Conservation (phyloP, 2,329 filamentous ascomycete genomes). For the Botrytis byssoidea region DNA sequence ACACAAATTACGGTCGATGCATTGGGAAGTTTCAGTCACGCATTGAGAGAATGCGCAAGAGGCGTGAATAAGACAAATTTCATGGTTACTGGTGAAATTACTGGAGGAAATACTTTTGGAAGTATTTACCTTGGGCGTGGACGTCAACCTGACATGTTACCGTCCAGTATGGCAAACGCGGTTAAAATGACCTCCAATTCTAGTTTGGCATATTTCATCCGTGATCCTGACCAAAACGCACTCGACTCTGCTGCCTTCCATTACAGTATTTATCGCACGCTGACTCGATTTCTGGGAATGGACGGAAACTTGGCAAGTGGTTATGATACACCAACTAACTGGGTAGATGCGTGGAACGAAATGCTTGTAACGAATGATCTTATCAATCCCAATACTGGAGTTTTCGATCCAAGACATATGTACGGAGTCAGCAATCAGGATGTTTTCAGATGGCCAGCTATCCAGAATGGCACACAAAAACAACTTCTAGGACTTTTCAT, state of each 20-base stretch:
- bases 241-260: slow-evolving; percentile 62
- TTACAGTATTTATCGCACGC: slow-evolving; percentile 61
- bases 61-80: slow-evolving; percentile 61
- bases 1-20: slow-evolving; percentile 62
- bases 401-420: slow-evolving; percentile 63
- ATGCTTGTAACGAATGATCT: slow-evolving; percentile 59
- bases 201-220: slow-evolving; percentile 49
- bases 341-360: slow-evolving; percentile 51
- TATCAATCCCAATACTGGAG: slow-evolving; percentile 57
- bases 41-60: slow-evolving; percentile 56
- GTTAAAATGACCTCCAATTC: slow-evolving; percentile 48
- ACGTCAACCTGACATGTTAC: slow-evolving; percentile 54
- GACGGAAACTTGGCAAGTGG: slow-evolving; percentile 55
- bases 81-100: slow-evolving; percentile 63
- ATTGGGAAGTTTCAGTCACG: slow-evolving; percentile 55
- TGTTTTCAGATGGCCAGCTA: slow-evolving; percentile 62
- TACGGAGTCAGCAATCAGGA: slow-evolving; percentile 66
- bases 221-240: slow-evolving; percentile 50
- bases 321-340: slow-evolving; percentile 54
- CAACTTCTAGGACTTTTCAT: slow-evolving; percentile 58
- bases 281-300: slow-evolving; percentile 58
- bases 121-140: slow-evolving; percentile 63
- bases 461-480: slow-evolving; percentile 55
- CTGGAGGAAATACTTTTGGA: slow-evolving; percentile 59
- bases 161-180: slow-evolving; percentile 47